Base-by-base conservation (phyloP, 2,329 filamentous ascomycete species). In the Chrysoporthe cubensis region DNA sequence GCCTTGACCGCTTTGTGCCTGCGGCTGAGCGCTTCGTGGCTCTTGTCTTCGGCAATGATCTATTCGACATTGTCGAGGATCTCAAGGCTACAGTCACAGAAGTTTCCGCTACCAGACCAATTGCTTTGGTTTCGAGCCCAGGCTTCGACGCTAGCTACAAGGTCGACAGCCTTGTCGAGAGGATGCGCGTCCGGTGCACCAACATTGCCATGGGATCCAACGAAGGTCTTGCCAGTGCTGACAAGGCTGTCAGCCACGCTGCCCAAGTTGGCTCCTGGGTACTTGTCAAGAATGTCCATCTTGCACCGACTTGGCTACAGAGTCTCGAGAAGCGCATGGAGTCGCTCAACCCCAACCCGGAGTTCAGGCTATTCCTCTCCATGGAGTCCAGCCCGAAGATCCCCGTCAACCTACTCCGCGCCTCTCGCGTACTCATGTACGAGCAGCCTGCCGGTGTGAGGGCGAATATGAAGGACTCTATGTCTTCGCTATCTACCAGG, bases 131-230 rank as follows among this genome's bases (percentile, higher is more conserved):
- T 74, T 99, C 96, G 6, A 97, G 91, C 75, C 94, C 95, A 69
- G 96, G 96, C 48, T 99, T 99, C 78, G 96, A 99, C 79, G 96
- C 96, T 65, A 97, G 93, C 77, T 99, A 98, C 88, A 99, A 99
- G 84, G 96, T 99, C 69, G 96, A 99, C 78, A 93, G 90, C 70
- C 85, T 99, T 65, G 96, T 98, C 42, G 93, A 97, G 79, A 88
- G 93, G 72, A 90, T 89, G 78, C 88, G 88, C 68, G 90, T 93
- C 63, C 90, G 88, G 65, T 99, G 96, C 81, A 94, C 94, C 68
- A 97, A 97, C 79, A 97, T 99, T 76, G 96, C 96, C 74, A 99
- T 99, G 96, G 96, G 96, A 76, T 98, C 96, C 58, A 96, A 96
- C 75, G 96, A 99, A 83, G 93, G 94, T 77, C 84, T 96, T 21